Conservation (phyloP, 108 stramenopile species). For the Stephanodiscus minutulus region DNA sequence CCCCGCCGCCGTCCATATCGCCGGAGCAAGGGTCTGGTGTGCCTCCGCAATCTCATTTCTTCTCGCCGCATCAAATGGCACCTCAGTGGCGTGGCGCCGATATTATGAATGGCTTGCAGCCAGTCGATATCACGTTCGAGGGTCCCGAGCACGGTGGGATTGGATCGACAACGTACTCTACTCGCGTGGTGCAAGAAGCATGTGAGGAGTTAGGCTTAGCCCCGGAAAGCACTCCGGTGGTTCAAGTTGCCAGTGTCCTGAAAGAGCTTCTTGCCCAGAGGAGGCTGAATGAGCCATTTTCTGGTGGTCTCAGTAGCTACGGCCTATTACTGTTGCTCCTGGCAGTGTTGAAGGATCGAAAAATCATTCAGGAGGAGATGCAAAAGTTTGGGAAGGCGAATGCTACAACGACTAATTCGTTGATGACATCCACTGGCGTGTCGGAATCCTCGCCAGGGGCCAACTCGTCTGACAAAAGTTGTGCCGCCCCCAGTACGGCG, state of each 20-base stretch:
- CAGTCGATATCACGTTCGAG: slow-evolving; percentile 95
- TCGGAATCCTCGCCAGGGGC: slow-evolving; percentile 3
- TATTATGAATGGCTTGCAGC: slow-evolving; percentile 80
- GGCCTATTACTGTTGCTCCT: slow-evolving; percentile 88
- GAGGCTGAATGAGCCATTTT: slow-evolving; percentile 93
- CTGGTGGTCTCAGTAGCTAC: slow-evolving; percentile 94
- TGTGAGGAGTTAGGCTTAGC: slow-evolving; percentile 65
- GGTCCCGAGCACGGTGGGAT: slow-evolving; percentile 93
- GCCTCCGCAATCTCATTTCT: slow-evolving; percentile 45
- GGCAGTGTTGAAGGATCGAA: slow-evolving; percentile 79
- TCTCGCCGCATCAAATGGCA: slow-evolving; percentile 34
- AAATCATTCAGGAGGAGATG: slow-evolving; percentile 73
- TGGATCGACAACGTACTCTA: slow-evolving; percentile 83
- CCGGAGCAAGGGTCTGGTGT: slow-evolving; percentile 20
- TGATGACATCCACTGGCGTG: background rate
- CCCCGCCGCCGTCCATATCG: slow-evolving; percentile 21
- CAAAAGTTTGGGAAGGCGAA: slow-evolving; percentile 58
- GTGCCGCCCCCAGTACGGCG: slow-evolving; percentile 16
- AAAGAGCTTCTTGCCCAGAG: slow-evolving; percentile 90
- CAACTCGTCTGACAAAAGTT: slow-evolving; percentile 17
- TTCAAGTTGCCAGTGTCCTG: slow-evolving; percentile 84
- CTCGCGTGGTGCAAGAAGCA: slow-evolving; percentile 75
- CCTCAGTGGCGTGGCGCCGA: slow-evolving; percentile 87
- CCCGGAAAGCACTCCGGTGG: slow-evolving; percentile 71
- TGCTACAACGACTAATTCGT: background rate